Percentiles rank a stretch among this genome's conserved stretches.
phyloP scores from a whole-genome alignment of 1,284 basidiomycete genomes.

The Rhodofomes roseus region DNA sequence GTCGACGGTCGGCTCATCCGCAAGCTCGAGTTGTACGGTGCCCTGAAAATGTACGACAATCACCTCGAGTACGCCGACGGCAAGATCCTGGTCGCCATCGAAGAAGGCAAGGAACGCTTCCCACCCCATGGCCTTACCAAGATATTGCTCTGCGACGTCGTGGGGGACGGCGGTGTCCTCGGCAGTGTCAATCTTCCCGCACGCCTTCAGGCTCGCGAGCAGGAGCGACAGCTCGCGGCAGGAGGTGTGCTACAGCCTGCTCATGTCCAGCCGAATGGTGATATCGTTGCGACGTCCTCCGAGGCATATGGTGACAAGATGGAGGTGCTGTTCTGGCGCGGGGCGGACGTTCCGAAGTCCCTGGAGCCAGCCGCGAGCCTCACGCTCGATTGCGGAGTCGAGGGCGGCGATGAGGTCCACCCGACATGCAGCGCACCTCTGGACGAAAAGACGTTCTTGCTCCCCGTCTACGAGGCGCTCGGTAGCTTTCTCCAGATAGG shows the following conservation, averaged over 20 bases:
- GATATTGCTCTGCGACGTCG: too few relatives aligned
- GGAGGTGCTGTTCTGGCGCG: too few relatives aligned
- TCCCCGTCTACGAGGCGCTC: neutral
- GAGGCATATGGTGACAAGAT: too few relatives aligned
- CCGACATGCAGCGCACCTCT: neutral
- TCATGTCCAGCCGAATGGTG: too few relatives aligned
- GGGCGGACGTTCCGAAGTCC: too few relatives aligned
- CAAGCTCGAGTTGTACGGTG: neutral
- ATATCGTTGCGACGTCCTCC: too few relatives aligned
- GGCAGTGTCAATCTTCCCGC: too few relatives aligned
- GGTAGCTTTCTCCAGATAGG: too few relatives aligned
- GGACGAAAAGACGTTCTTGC: neutral
- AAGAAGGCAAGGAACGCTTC: neutral
- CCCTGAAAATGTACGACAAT: neutral
- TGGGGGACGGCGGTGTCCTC: too few relatives aligned
- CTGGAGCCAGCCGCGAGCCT: too few relatives aligned
- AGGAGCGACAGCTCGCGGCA: neutral
- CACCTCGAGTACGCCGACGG: neutral
- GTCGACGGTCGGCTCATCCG: too few relatives aligned
- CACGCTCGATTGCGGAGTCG: neutral
- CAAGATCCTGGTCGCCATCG: neutral
- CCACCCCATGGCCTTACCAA: too few relatives aligned
- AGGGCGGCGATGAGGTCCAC: neutral
- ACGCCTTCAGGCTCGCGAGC: neutral
- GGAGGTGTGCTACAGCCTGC: neutral